Conservation (phyloP, 495 filamentous ascomycete genomes). For the Hypoxylon subgilvum region DNA sequence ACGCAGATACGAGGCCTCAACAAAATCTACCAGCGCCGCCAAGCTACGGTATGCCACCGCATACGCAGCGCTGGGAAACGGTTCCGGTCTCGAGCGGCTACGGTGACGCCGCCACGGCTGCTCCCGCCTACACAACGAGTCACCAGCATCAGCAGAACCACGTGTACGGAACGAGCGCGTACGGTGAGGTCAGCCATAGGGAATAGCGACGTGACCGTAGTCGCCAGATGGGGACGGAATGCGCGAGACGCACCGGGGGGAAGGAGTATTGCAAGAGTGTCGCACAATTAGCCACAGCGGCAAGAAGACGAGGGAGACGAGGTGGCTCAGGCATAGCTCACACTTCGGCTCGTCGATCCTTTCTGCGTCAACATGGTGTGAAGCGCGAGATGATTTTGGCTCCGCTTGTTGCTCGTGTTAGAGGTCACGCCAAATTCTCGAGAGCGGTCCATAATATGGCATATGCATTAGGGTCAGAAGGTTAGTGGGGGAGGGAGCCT, state of each 20-base stretch:
- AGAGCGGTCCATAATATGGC: constrained; percentile 15
- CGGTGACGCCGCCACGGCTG: constrained; percentile 49
- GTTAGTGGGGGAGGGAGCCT: constrained; percentile 18
- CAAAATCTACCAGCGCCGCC: constrained; percentile 33
- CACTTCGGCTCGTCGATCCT: constrained; percentile 4
- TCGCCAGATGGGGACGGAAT: not conserved
- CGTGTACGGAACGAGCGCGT: constrained; percentile 50
- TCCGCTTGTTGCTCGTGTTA: constrained; percentile 8
- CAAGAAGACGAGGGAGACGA: constrained; percentile 1
- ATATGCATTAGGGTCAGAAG: constrained; percentile 20
- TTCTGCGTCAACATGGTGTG: constrained; percentile 22
- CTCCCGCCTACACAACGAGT: constrained; percentile 43
- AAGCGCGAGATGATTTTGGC: constrained; percentile 12
- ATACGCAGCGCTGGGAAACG: constrained; percentile 38
- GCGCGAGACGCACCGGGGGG: not conserved
- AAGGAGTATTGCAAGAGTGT: not conserved
- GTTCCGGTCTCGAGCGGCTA: constrained; percentile 40
- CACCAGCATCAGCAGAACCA: constrained; percentile 44
- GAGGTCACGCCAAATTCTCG: constrained; percentile 1
- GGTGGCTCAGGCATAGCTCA: constrained; percentile 21
- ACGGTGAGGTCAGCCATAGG: constrained; percentile 50
- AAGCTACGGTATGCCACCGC: constrained; percentile 35
- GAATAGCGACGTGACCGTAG: constrained; percentile 36
- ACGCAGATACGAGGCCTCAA: constrained; percentile 32
- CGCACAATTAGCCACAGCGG: constrained; percentile 22